Evolutionary conservation across 345 rosid species (phyloP), one percentile per base, ranked within the genome.

Genomic region (Psidium guajava): DNA sequence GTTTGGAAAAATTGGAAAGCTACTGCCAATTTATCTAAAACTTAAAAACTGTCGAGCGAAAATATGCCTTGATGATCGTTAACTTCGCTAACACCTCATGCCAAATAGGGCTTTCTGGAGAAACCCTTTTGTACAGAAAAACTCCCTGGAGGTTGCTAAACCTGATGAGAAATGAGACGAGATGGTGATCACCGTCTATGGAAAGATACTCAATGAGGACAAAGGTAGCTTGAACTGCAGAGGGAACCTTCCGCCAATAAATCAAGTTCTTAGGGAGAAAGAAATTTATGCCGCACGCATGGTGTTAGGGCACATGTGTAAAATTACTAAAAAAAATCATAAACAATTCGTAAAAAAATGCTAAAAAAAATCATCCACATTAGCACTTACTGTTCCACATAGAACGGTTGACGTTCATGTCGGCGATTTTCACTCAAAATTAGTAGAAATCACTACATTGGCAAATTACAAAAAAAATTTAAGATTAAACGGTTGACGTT

Each of bases 401-500:
- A 32, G 0, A 3, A 64, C 10, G 3, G 5, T 0, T 0, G 1
- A 0, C 0, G 0, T 28, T 1, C 0, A 64, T 0, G 1, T 16
- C 6, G 0, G 10, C 0, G 5, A 69, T 10, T 69, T 69, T 1
- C 5, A 1, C 1, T 0, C 20, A 69, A 8, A 69, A 69, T 32
- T 36, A 36, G 36, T 36, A 36, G 36, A 36, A 36, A 36, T 36
- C 36, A 36, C 3, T 36, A 36, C 36, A 36, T 36, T 36, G 36
- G 36, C 36, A 36, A 36, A 36, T 36, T 3, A 36, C 36, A 36
- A 36, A 36, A 36, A 36, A 36, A 36, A 36, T 36, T 36, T 3
- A n/a, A n/a, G n/a, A n/a, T n/a, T n/a, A n/a, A 3, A 64, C 10
- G 3, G 5, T 0, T 0, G 1, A 0, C 0, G 0, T 28, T 1